Evolutionary conservation across 140 eudicot genomes (phyloP).

Genomic region (Bidens hawaiensis): DNA sequence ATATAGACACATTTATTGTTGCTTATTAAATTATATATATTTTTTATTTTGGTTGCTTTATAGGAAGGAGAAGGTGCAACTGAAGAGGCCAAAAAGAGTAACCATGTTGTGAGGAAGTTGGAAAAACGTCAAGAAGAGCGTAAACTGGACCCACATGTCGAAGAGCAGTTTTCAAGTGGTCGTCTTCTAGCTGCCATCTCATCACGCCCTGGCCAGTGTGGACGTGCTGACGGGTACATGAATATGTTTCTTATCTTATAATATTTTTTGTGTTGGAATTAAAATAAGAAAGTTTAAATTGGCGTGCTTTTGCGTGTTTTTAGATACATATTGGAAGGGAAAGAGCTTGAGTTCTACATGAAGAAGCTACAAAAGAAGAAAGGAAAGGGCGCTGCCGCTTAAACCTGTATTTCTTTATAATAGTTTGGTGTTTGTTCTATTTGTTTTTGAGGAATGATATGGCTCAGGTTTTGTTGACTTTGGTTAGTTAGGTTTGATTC

Average conservation of each 20-base stretch:
- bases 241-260: background rate
- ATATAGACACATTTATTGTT: too few relatives aligned
- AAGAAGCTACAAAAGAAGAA: constrained; percentile 50
- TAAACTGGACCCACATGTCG: constrained; percentile 48
- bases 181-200: constrained; percentile 79
- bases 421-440: constrained; percentile 6
- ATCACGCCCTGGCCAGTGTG: constrained; percentile 96
- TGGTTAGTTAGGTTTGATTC: constrained; percentile 16
- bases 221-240: constrained; percentile 86
- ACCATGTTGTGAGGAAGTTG: constrained; percentile 39
- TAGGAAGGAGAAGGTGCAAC: constrained; percentile 41
- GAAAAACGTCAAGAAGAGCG: constrained; percentile 43
- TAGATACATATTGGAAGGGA: constrained; percentile 47
- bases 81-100: constrained; percentile 40
- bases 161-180: constrained; percentile 79
- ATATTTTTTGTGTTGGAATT: background rate
- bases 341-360: constrained; percentile 42
- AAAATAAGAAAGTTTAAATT: background rate
- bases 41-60: background rate
- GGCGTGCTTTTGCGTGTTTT: background rate
- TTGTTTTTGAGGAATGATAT: constrained; percentile 5
- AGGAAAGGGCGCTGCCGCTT: constrained; percentile 42
- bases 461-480: constrained; percentile 8
- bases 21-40: background rate
- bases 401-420: background rate